phyloP scores from a whole-genome alignment of 441 rosid species.

The Populus tomentosa region DNA sequence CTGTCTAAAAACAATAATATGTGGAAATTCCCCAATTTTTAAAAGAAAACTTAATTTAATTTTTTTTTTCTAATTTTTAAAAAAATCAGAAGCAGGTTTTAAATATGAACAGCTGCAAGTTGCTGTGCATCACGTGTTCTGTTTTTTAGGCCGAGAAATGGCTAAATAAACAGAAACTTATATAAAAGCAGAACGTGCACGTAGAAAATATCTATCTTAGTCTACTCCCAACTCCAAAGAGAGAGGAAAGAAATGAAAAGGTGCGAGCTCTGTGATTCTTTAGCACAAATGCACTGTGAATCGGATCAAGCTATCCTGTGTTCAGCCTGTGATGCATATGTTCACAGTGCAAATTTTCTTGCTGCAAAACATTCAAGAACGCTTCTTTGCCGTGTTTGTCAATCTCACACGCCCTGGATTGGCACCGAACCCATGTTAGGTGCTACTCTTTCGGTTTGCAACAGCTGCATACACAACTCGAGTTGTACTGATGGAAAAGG shows the following conservation, averaged over 20 bases:
- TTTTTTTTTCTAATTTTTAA: background rate
- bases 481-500: too few relatives aligned
- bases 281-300: slow-evolving; percentile 63
- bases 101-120: slow-evolving; percentile 24
- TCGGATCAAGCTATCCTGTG: slow-evolving; percentile 85
- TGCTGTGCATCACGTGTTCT: slow-evolving; percentile 22
- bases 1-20: too few relatives aligned
- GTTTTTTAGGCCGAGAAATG: slow-evolving; percentile 11
- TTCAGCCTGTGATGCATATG: slow-evolving; percentile 72
- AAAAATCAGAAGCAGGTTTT: background rate
- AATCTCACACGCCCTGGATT: slow-evolving; percentile 66
- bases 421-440: slow-evolving; percentile 64
- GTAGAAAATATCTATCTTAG: background rate
- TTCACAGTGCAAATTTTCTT: slow-evolving; percentile 87
- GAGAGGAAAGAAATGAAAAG: slow-evolving; percentile 35
- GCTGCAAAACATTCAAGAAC: slow-evolving; percentile 71
- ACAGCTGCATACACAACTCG: slow-evolving; percentile 30
- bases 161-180: slow-evolving; percentile 2
- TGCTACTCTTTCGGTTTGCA: slow-evolving; percentile 58
- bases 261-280: slow-evolving; percentile 69
- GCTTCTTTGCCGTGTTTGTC: slow-evolving; percentile 72
- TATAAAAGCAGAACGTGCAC: background rate
- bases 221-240: background rate
- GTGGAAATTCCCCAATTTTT: background rate
- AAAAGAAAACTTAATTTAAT: background rate